These are phyloP conservation scores for Cercospora sp. DNA, from an alignment of 2,329 filamentous ascomycete species.

Conservation along the genomic window DNA sequence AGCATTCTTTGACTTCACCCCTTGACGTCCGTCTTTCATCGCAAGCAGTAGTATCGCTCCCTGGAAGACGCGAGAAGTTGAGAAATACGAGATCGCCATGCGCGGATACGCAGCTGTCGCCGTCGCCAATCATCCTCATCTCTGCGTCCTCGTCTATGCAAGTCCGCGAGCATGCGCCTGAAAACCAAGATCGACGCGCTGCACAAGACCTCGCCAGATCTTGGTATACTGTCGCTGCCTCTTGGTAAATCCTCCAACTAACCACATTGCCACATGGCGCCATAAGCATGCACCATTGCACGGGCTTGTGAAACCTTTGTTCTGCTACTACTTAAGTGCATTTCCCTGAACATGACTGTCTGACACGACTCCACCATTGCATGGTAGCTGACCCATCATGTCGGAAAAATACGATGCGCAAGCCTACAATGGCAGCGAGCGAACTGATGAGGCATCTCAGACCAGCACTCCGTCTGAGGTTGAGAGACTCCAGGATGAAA, in stretches of 20 bases:
- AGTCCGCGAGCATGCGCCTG: not conserved
- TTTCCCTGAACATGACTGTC: not conserved
- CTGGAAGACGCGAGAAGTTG: no score
- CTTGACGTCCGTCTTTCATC: not conserved
- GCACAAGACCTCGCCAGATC: not conserved
- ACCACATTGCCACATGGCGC: slow-evolving; percentile 1
- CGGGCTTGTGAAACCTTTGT: not conserved
- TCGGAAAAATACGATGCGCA: not conserved
- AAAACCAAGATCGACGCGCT: not conserved
- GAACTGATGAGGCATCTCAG: not conserved
- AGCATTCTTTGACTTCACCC: not conserved
- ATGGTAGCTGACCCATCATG: not conserved
- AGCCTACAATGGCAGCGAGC: slow-evolving; percentile 1
- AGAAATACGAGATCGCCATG: not conserved
- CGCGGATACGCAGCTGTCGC: not conserved
- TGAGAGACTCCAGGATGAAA: not conserved
- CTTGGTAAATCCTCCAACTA: not conserved
- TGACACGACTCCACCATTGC: not conserved
- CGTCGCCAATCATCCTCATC: not conserved
- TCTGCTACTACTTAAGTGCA: not conserved
- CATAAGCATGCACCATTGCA: slow-evolving; percentile 1
- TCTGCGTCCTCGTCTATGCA: no score
- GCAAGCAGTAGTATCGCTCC: not conserved
- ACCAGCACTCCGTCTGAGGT: not conserved
- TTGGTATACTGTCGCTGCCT: not conserved